Base-by-base conservation (phyloP, 257 asterid species). In the Cruciata laevipes region DNA sequence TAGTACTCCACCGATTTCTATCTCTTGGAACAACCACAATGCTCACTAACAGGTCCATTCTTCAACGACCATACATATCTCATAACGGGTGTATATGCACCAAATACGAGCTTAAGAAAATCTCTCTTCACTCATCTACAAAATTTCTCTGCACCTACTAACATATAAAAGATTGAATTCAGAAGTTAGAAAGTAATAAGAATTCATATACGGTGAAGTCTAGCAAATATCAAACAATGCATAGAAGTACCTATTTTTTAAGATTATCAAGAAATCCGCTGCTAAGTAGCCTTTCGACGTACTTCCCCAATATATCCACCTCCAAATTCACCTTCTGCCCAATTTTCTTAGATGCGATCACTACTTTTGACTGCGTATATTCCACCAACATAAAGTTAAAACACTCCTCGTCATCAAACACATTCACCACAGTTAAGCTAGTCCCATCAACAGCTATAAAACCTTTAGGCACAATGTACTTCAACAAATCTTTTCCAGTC, bases 291-390 rank as follows among this genome's bases (percentile, higher is more conserved):
- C 94, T 84, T 80, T 91, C 96, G 33, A 87, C 96, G 77, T 91
- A 89, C 66, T 91, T 91, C 59, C 98, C 98, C 87, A 91, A 55
- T 35, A 91, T 86, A 84, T 89, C 95, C 68, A 89, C 98, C 85
- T 91, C 98, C 77, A 91, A 72, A 75, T 91, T 91, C 76, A 91
- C 95, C 84, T 84, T 89, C 78, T 87, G 85, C 71, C 96, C 95
- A 24, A 89, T 84, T 76, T 82, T 81, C 85, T 91, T 91, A 76
- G 78, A 64, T 3, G 98, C 86, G 33, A 91, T 83, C 74, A 91
- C 96, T 35, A 89, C 79, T 2, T 89, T 84, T 71, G 82, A 80
- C 67, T 91, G 96, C 16, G 98, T 87, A 69, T 91, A 89, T 0
- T 81, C 84, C 71, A 91, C 96, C 81, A 91, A 32, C 96, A 91